Base-by-base conservation (phyloP, 345 rosid genomes). In the Reutealis trisperma region DNA sequence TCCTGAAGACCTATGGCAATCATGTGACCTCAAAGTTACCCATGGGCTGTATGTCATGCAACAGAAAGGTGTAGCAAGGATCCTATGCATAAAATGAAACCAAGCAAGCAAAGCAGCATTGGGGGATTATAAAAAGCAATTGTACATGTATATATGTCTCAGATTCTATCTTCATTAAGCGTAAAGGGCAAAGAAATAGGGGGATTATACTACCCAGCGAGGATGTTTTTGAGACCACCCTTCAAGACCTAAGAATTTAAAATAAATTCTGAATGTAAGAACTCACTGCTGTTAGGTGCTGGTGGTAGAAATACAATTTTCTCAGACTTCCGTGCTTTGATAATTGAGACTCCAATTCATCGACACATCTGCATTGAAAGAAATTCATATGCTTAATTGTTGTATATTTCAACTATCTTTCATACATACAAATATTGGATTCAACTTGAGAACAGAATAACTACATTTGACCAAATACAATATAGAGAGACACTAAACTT, bases 321-420 rank as follows among this genome's bases (percentile, higher is more conserved):
- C 86, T 94, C 67, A 94, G 90, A 87, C 93, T 96, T 63, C 99
- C 99, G 87, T 96, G 97, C 93, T 88, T 96, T 65, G 97, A 94
- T 72, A 96, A 83, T 75, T 93, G 99, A 75, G 86, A 80, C 80
- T 96, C 99, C 70, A 96, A 83, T 83, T 94, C 97, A 91, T 96
- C 98, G 60, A 96, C 91, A 74, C 98, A 94, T 85, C 99, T 96
- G 87, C 84, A 89, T 78, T 60, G 30, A 79, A 75, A 74, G 37
- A 74, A 12, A 82, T 47, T 19, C 70, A 70, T 11, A 65, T 41
- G 63, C 44, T 6, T 30, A 41, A 51, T 51, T 47, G 41, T 32
- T 24, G 10, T 63, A 24, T 34, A 62, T 54, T 65, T 67, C n/a
- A 68, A 59, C 32, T 45, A 24, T 44, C 55, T 61, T 55, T 72